A percentile compares a stretch with the other conserved stretches of the same genome.
Evolutionary conservation across 805 yeast species (phyloP).

Genomic region (Lachancea lanzarotensis): DNA sequence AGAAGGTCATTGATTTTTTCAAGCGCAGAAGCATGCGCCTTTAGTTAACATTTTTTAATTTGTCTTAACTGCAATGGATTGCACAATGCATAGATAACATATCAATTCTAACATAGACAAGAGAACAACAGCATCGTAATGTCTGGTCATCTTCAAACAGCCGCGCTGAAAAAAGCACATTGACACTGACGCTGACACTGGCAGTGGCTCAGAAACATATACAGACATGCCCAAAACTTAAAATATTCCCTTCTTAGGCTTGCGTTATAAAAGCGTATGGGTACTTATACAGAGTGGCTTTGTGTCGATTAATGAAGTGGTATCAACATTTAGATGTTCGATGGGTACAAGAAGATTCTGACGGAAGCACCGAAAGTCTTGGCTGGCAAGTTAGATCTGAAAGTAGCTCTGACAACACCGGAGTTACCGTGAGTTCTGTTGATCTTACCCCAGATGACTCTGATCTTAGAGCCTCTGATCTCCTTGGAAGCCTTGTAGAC

Average conservation of each 20-base stretch:
- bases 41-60: no score
- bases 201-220: not conserved
- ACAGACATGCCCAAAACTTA: conserved; percentile 1
- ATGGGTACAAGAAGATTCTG: conserved; percentile 99
- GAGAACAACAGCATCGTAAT: no score
- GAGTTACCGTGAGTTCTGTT: conserved; percentile 98
- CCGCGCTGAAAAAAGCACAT: no score
- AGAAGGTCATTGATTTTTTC: conserved; percentile 71
- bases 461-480: conserved; percentile 96
- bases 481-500: conserved; percentile 99
- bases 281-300: conserved; percentile 18
- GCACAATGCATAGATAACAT: no score
- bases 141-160: no score
- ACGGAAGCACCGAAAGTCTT: conserved; percentile 99
- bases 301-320: not conserved
- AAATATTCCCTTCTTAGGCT: conserved; percentile 4
- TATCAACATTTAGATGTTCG: conserved; percentile 73
- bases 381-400: conserved; percentile 98
- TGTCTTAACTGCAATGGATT: no score
- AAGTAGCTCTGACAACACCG: conserved; percentile 97
- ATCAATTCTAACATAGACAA: no score
- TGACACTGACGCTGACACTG: no score
- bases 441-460: conserved; percentile 99
- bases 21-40: conserved; percentile 51
- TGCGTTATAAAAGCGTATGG: conserved; percentile 9